Percentiles rank a stretch among this genome's conserved stretches.
phyloP scores from a whole-genome alignment of 805 yeast species.

The Kodamaea kakaduensis region DNA sequence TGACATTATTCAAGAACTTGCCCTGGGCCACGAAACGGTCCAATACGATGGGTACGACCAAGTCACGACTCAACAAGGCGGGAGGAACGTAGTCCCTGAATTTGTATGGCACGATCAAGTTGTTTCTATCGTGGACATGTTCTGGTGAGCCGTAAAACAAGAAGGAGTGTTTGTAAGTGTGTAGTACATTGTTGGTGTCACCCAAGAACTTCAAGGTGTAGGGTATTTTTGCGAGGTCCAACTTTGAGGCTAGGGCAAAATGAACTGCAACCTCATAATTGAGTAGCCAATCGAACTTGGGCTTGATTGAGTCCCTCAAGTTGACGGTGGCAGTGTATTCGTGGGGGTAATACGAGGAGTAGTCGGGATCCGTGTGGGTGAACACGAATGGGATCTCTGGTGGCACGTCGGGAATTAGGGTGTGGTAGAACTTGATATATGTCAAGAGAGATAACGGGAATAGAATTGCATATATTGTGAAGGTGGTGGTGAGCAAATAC shows the following conservation, averaged over 20 bases:
- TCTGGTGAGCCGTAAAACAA: constrained; percentile 30
- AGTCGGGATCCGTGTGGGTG: neutral
- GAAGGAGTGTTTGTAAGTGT: constrained; percentile 12
- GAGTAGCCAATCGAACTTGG: constrained; percentile 14
- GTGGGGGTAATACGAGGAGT: no score
- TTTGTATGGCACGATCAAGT: constrained; percentile 33
- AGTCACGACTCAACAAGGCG: constrained; percentile 19
- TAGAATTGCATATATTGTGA: constrained; percentile 25
- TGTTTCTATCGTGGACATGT: constrained; percentile 26
- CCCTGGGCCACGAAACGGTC: constrained; percentile 9
- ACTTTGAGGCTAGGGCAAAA: constrained; percentile 24
- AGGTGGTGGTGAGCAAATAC: constrained; percentile 16
- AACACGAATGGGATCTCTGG: constrained; percentile 16
- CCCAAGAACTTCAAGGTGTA: constrained; percentile 7
- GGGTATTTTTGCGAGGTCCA: constrained; percentile 14
- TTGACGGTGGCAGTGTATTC: no score
- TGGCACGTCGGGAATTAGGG: constrained; percentile 27
- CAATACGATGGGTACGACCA: constrained; percentile 13
- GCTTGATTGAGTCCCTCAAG: no score
- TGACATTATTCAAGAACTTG: neutral
- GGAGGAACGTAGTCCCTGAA: constrained; percentile 38
- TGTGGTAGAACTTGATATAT: constrained; percentile 32
- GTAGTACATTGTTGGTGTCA: neutral
- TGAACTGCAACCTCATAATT: constrained; percentile 20
- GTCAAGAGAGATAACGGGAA: constrained; percentile 34